Evolutionary conservation across 2,329 filamentous ascomycete genomes (phyloP), one percentile per base, ranked within the genome.

Genomic region (Fusarium equiseti): DNA sequence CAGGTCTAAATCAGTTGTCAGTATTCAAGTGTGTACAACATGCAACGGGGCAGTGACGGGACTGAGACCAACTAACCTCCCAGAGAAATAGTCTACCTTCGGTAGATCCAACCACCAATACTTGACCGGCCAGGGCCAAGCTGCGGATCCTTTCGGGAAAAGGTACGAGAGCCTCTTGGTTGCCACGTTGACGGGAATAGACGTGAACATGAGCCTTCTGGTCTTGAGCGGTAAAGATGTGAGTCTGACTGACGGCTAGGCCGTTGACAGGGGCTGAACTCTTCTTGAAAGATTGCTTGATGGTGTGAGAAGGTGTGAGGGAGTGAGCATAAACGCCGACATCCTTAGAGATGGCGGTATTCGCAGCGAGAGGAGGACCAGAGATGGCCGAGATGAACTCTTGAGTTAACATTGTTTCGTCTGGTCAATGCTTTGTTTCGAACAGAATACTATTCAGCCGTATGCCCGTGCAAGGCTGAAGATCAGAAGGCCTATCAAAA

Each of bases 191-290:
- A 59, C 94, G 88, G 62, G 89, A 95, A 81, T 98, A 99, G 59
- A 99, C 94, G 81, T 98, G 93, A 3, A 99, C 88, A 44, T 97
- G 92, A 0, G 94, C 93, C 81, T 97, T 98, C 71, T 95, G 94
- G 52, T 92, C 87, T 79, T 99, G 96, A 6, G 94, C 95, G 6
- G 95, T 92, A 79, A 97, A 99, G 49, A 98, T 86, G 79, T 99
- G 96, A 22, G 91, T 91, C 46, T 88, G 85, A 80, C 88, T 97
- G 73, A 95, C 87, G 31, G 94, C 95, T 59, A 99, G 83, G 74
- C 93, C 91, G 79, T 95, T 93, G 62, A 87, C 84, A 27, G 91
- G 87, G n/a, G 91, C 90, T 18, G 93, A 92, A 83, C 93, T 97
- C 83, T 97, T 98, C 86, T 98, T 98, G 86, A 96, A 95, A 50